These are phyloP conservation scores for Cadophora sp. DNA, from an alignment of 2,329 filamentous ascomycete species.

Conservation along the genomic window DNA sequence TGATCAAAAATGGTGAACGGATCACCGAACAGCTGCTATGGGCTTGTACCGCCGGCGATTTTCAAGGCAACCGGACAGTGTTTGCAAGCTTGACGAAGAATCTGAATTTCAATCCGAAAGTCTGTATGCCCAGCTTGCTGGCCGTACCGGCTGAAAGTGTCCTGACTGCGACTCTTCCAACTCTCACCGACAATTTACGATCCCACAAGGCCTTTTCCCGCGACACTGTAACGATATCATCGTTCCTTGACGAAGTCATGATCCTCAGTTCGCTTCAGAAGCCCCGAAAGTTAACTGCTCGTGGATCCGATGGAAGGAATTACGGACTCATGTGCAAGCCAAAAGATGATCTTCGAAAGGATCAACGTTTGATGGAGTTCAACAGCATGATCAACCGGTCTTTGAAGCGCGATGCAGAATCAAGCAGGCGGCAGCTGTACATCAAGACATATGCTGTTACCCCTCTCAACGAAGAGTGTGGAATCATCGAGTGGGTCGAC, in stretches of 20 bases:
- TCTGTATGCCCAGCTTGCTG: slow-evolving; percentile 78
- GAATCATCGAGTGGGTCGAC: slow-evolving; percentile 98
- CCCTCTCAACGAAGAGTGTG: slow-evolving; percentile 95
- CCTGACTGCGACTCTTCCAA: slow-evolving; percentile 82
- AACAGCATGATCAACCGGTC: slow-evolving; percentile 98
- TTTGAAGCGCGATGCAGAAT: slow-evolving; percentile 88
- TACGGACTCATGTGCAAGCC: slow-evolving; percentile 97
- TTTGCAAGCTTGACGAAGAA: slow-evolving; percentile 78
- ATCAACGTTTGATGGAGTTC: slow-evolving; percentile 99
- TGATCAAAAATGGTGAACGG: slow-evolving; percentile 81
- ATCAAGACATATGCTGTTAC: slow-evolving; percentile 98
- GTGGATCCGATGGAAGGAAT: slow-evolving; percentile 84
- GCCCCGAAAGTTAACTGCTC: slow-evolving; percentile 85
- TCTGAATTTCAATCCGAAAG: slow-evolving; percentile 83
- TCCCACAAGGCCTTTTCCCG: slow-evolving; percentile 87
- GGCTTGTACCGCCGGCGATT: slow-evolving; percentile 80
- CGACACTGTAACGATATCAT: slow-evolving; percentile 82
- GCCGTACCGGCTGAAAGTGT: slow-evolving; percentile 90
- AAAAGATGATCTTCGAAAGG: slow-evolving; percentile 96
- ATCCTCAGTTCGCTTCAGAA: slow-evolving; percentile 92
- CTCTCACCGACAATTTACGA: slow-evolving; percentile 71
- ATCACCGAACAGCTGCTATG: slow-evolving; percentile 82
- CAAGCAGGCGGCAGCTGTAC: slow-evolving; percentile 87
- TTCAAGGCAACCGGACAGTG: slow-evolving; percentile 69
- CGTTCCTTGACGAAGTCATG: slow-evolving; percentile 85